Base-by-base conservation (phyloP, 23 red algal genomes). In the Gracilaria domingensis region DNA sequence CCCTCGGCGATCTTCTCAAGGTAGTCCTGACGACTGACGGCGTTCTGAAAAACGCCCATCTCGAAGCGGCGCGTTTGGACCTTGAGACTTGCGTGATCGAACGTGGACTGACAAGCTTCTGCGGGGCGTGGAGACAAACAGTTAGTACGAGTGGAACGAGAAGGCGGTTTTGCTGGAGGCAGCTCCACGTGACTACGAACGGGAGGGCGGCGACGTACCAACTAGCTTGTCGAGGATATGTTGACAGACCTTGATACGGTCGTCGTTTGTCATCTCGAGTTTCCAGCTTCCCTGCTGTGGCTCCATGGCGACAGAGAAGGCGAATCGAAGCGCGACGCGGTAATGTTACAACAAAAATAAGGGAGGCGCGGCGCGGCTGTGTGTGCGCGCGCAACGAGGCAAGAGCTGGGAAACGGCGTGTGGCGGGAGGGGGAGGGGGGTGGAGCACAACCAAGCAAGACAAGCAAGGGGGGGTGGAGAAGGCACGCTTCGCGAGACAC, bases 141-240 rank as follows among this genome's bases (percentile, higher is more conserved):
- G 28, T 29, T 25, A 58, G 26, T 26, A 56, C 17, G 40, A 13
- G 4, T 35, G 23, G 26, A 21, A 38, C 4, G 42, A 76, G 24
- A 38, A 38, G 33, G 85, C 24, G 18, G 33, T 54, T n/a, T n/a
- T n/a, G n/a, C n/a, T n/a, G n/a, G n/a, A n/a, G n/a, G n/a, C n/a
- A n/a, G n/a, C n/a, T n/a, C n/a, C n/a, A n/a, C n/a, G n/a, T n/a
- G n/a, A n/a, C n/a, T n/a, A n/a, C n/a, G n/a, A n/a, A n/a, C n/a
- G n/a, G n/a, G n/a, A n/a, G n/a, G n/a, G n/a, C n/a, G n/a, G n/a
- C n/a, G 40, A 90, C 56, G 20, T 81, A 69, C 69, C 36, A 12
- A 35, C 66, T 25, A 94, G 91, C 82, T 94, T 94, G 71, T 38
- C 37, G 72, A 94, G 84, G 33, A 94, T 85, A 56, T 94, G 91